These are phyloP conservation scores for Hyphodiscus sp. DNA, from an alignment of 2,329 filamentous ascomycete species.

Conservation along the genomic window DNA sequence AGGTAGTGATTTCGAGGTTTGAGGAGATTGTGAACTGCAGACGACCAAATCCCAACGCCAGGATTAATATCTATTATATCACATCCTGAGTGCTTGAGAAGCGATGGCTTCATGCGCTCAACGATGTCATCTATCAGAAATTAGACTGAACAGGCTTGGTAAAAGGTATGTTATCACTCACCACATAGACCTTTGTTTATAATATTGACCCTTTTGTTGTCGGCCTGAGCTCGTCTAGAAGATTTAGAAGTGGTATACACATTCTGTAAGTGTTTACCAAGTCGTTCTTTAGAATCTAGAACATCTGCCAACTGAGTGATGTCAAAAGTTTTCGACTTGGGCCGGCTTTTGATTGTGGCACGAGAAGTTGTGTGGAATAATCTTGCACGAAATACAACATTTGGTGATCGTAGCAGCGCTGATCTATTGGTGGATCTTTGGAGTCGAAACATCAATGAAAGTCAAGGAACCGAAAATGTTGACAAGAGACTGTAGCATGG, in stretches of 20 bases:
- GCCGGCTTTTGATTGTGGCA: background rate
- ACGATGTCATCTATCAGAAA: constrained; percentile 34
- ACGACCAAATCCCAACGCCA: constrained; percentile 71
- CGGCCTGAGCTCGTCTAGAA: constrained; percentile 13
- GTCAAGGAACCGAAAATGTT: background rate
- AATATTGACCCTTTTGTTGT: constrained; percentile 45
- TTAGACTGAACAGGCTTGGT: background rate
- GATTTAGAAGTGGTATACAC: background rate
- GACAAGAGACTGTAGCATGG: background rate
- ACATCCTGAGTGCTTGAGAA: constrained; percentile 67
- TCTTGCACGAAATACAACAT: background rate
- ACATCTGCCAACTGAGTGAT: background rate
- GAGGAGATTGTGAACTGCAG: constrained; percentile 66
- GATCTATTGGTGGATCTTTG: constrained; percentile 6
- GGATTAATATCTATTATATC: constrained; percentile 86
- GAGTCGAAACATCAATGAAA: constrained; percentile 21
- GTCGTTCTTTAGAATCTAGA: background rate
- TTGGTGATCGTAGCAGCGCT: constrained; percentile 3
- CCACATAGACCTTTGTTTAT: constrained; percentile 43
- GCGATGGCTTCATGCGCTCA: constrained; percentile 58
- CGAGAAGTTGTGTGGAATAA: background rate
- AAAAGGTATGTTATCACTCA: constrained; percentile 7
- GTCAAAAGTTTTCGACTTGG: background rate
- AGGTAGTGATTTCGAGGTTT: constrained; percentile 78
- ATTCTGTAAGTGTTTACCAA: background rate